Evolutionary conservation across 768 basidiomycete genomes (phyloP), one percentile per base, ranked within the genome.

Genomic region (Serendipita vermifera): DNA sequence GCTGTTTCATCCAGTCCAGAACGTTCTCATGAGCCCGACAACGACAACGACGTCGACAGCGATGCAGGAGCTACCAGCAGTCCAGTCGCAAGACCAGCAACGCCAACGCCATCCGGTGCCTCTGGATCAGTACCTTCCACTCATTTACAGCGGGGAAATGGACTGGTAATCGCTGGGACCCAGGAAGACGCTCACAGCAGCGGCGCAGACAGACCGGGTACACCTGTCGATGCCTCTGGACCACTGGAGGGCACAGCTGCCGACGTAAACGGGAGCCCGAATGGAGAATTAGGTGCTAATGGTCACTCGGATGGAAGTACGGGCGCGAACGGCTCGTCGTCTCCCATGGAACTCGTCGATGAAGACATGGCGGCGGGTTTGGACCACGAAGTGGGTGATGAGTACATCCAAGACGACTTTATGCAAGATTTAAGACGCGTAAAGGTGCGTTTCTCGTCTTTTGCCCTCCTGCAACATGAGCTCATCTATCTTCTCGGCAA

Each of bases 341-440:
- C 13, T 15, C 41, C 41, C 2, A 43, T 43, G 41, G 41, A 43
- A 43, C 11, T 43, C 41, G 41, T 43, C 14, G 41, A 43, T 1
- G 41, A 43, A 11, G 41, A 43, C 11, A 43, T 43, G 14, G 41
- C 14, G 14, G 41, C 41, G 14, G 41, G 14, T 43, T 22, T 43
- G 1, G 70, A 71, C 46, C 71, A 67, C 13, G 68, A 68, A 54
- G 71, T 69, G 36, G 82, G 84, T 62, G 83, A 83, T 55, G 67
- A 72, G 26, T 77, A 77, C 63, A 81, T 81, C 40, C 83, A 77
- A 59, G 70, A 77, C 4, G 84, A 85, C 57, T 71, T 74, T 54
- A 81, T 83, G 63, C 78, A 82, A 64, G 85, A 86, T 62, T 71
- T 85, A 65, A 87, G 87, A 74, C 86, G 86, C 78, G 85, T 88